A percentile compares a stretch with the other conserved stretches of the same genome.
phyloP scores from a whole-genome alignment of 2,329 filamentous ascomycete genomes.

The Arthrocladium fulminans region DNA sequence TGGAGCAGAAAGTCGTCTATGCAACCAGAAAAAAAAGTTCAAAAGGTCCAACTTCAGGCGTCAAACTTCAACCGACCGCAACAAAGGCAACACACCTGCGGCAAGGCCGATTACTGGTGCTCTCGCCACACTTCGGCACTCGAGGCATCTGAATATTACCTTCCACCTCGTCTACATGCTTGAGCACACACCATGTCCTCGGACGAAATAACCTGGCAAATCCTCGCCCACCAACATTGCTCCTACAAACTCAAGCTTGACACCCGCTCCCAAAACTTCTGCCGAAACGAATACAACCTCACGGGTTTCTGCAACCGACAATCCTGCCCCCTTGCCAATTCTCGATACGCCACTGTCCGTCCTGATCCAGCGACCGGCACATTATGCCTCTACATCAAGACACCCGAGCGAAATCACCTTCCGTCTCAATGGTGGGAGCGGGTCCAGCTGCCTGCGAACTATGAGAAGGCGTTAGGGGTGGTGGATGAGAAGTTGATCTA shows the following conservation, averaged over 20 bases:
- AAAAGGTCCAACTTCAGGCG: too few species aligned
- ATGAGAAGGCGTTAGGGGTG: constrained; percentile 77
- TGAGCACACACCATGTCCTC: constrained; percentile 55
- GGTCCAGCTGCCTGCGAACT: constrained; percentile 83
- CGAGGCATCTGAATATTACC: too few species aligned
- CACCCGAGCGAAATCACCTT: constrained; percentile 76
- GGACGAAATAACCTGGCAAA: constrained; percentile 95
- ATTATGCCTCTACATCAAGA: constrained; percentile 96
- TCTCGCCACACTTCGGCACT: too few species aligned
- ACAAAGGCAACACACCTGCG: too few species aligned
- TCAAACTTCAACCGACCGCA: too few species aligned
- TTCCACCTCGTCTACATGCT: not conserved
- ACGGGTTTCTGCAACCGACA: constrained; percentile 76
- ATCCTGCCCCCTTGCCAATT: constrained; percentile 84
- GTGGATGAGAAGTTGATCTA: constrained; percentile 81
- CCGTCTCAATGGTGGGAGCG: constrained; percentile 91
- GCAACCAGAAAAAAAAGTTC: constrained; percentile 2
- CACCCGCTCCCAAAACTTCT: constrained; percentile 84
- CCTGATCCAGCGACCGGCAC: constrained; percentile 69
- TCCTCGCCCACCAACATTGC: constrained; percentile 93
- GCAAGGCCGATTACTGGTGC: too few species aligned
- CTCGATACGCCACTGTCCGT: constrained; percentile 83
- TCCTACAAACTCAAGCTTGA: constrained; percentile 88
- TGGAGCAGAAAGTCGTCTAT: not conserved
- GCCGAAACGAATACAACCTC: constrained; percentile 88